Evolutionary conservation across 2,329 filamentous ascomycete species (phyloP), one percentile per base, ranked within the genome.

Genomic region (Ophiostoma sp.): DNA sequence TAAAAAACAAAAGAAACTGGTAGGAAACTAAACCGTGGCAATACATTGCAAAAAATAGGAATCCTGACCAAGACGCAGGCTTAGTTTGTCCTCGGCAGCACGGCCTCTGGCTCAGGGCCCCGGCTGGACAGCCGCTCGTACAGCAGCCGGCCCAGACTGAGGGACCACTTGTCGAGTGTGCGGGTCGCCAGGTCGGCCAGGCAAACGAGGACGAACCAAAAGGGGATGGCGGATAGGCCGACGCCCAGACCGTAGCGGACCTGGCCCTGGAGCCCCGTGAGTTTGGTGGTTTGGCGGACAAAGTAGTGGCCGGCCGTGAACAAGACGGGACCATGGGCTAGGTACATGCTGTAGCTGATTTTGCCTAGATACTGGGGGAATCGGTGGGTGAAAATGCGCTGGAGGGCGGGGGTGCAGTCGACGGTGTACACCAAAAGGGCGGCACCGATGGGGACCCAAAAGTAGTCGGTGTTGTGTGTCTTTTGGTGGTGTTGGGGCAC

Each of bases 321-420:
- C 77, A 87, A 83, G 1, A 86, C 83, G 2, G 87, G 85, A 0
- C 88, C 87, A 78, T 91, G 89, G 81, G 90, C 86, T 12, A 91
- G 83, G 79, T 91, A 91, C 39, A 91, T 78, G 69, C 87, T 85
- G 78, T 88, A 91, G 70, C 87, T 89, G 76, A 90, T 86, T 77
- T 85, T 85, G 74, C 89, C 89, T 3, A 90, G 81, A 79, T 90
- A 90, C 70, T 75, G 73, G 42, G 75, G 48, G 8, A 80, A 71
- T 0, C 72, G 72, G 7, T 76, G 78, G 1, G 78, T 82, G 72
- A 81, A 81, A 0, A 78, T 73, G 12, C 68, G 31, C 66, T 80
- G 79, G 19, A 82, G 64, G 12, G 76, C 74, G 0, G 70, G 74
- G 3, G 76, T 68, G 2, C 74, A 71, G 25, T 80, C 78, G 55